Evolutionary conservation across 768 basidiomycete species (phyloP).

Genomic region (Infundibulicybe gibba): DNA sequence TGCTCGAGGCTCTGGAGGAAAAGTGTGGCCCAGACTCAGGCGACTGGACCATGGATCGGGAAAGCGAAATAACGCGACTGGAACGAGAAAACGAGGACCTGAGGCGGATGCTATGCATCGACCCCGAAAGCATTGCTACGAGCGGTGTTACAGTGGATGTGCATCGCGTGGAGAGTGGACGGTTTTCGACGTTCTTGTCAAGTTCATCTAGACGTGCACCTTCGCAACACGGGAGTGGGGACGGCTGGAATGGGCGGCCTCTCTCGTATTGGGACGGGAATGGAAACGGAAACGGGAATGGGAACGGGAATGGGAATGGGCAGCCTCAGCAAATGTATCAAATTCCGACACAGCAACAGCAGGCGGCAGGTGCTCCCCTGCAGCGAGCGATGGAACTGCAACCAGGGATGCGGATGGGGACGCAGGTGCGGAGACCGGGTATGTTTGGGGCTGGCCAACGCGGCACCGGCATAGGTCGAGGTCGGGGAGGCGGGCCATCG

Average conservation of each 20-base stretch:
- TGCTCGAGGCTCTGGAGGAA: slow-evolving; percentile 40
- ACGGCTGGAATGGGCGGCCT: slow-evolving; percentile 10
- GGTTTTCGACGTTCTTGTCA: slow-evolving; percentile 29
- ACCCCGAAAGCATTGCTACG: slow-evolving; percentile 46
- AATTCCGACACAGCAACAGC: slow-evolving; percentile 21
- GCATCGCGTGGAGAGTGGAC: slow-evolving; percentile 39
- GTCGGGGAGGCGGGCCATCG: slow-evolving; percentile 9
- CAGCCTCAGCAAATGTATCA: slow-evolving; percentile 20
- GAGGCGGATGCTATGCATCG: slow-evolving; percentile 73
- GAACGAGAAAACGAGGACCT: slow-evolving; percentile 82
- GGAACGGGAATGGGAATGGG: too few species aligned
- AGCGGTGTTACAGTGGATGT: slow-evolving; percentile 52
- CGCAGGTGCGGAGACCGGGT: slow-evolving; percentile 49
- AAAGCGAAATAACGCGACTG: slow-evolving; percentile 79
- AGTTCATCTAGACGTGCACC: slow-evolving; percentile 25
- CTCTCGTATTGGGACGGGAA: slow-evolving; percentile 26
- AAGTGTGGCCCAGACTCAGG: slow-evolving; percentile 23
- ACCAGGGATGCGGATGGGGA: slow-evolving; percentile 47
- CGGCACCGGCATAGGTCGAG: slow-evolving; percentile 28
- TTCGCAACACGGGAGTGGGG: slow-evolving; percentile 15
- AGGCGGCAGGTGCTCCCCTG: slow-evolving; percentile 25
- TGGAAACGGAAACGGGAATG: too few species aligned
- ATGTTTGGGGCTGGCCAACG: slow-evolving; percentile 53
- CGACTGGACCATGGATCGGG: slow-evolving; percentile 89
- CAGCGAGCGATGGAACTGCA: slow-evolving; percentile 51